Evolutionary conservation across 192 early-diverging fungal species (phyloP).

Genomic region (Coemansia sp.): DNA sequence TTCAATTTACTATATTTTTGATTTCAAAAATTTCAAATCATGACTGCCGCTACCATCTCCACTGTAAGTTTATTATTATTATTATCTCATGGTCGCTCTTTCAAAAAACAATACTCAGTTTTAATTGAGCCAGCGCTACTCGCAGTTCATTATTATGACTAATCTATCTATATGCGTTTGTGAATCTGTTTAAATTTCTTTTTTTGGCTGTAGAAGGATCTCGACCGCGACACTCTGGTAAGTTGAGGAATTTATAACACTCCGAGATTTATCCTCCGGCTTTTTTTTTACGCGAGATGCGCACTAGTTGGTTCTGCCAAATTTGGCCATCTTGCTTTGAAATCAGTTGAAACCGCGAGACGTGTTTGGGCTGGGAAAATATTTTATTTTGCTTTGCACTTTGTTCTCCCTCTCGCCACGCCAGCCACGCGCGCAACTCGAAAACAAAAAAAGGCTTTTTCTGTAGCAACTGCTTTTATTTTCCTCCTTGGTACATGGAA

Average conservation of each 20-base stretch:
- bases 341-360: neutral
- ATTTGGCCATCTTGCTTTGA: slow-evolving; percentile 12
- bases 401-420: neutral
- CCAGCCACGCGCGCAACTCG: slow-evolving; percentile 2
- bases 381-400: neutral
- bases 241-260: slow-evolving; percentile 15
- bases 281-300: neutral
- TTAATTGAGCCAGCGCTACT: too few relatives aligned
- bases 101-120: neutral
- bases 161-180: neutral
- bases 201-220: slow-evolving; percentile 29
- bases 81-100: neutral
- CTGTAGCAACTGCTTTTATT: neutral
- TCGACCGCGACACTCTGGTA: slow-evolving; percentile 55
- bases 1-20: slow-evolving; percentile 18
- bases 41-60: slow-evolving; percentile 39
- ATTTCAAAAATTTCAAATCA: slow-evolving; percentile 14
- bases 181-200: neutral
- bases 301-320: neutral
- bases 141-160: too few relatives aligned
- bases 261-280: neutral
- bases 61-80: slow-evolving; percentile 43
- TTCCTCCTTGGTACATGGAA: neutral
- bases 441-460: slow-evolving; percentile 4
- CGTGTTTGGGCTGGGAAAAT: neutral